These are phyloP conservation scores for Apiotrichum montevideense DNA, from an alignment of 1,284 basidiomycete species.

Conservation along the genomic window DNA sequence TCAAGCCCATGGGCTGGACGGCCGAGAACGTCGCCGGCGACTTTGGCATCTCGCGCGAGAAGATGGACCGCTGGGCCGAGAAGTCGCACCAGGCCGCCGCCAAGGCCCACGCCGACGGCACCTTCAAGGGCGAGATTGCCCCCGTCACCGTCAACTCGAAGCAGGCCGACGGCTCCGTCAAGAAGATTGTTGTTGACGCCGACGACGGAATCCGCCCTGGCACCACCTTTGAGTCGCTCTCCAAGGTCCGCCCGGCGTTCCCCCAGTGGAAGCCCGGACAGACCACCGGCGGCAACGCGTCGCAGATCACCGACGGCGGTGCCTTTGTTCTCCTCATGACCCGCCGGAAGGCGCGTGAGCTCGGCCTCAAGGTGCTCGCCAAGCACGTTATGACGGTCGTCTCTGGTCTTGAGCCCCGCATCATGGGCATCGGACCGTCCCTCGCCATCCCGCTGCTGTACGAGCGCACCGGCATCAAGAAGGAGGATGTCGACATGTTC, in stretches of 20 bases:
- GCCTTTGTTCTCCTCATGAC: slow-evolving; percentile 80
- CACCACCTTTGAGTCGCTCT: slow-evolving; percentile 71
- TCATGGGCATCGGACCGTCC: slow-evolving; percentile 81
- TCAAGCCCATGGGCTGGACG: slow-evolving; percentile 93
- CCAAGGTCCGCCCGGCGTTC: slow-evolving; percentile 84
- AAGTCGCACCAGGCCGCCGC: slow-evolving; percentile 71
- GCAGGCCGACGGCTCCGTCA: slow-evolving; percentile 34
- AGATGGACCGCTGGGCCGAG: slow-evolving; percentile 80
- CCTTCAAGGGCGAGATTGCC: slow-evolving; percentile 79
- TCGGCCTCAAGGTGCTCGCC: slow-evolving; percentile 77
- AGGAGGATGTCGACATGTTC: slow-evolving; percentile 75
- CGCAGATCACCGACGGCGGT: slow-evolving; percentile 89
- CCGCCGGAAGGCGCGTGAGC: slow-evolving; percentile 71
- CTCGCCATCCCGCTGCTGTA: slow-evolving; percentile 71
- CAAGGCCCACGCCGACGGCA: slow-evolving; percentile 71
- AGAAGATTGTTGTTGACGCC: slow-evolving; percentile 66
- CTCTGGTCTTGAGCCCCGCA: slow-evolving; percentile 68
- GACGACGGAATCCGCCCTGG: slow-evolving; percentile 86
- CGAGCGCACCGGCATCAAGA: slow-evolving; percentile 59
- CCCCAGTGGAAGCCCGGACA: slow-evolving; percentile 57
- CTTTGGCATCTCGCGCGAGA: slow-evolving; percentile 57
- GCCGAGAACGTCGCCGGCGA: slow-evolving; percentile 92
- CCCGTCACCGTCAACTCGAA: slow-evolving; percentile 63
- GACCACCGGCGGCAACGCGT: slow-evolving; percentile 56
- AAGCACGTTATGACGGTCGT: slow-evolving; percentile 71